Percentiles rank a stretch among this genome's conserved stretches.
Evolutionary conservation across 2,329 filamentous ascomycete species (phyloP).

Genomic region (Fusarium poae): DNA sequence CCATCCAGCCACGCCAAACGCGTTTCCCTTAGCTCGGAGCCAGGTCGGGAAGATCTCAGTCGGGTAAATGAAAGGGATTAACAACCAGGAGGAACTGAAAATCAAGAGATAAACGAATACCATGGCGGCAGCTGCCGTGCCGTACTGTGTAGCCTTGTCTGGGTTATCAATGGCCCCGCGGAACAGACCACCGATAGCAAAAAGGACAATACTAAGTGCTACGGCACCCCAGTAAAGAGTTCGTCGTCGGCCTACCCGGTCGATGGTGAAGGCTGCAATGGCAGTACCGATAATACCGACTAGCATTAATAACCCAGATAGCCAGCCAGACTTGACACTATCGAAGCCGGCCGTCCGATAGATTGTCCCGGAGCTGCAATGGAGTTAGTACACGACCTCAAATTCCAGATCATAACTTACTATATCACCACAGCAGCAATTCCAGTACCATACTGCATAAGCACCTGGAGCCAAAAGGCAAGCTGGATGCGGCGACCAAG

Average conservation of each 20-base stretch:
- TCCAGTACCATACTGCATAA: slow-evolving; percentile 52
- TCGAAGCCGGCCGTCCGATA: slow-evolving; percentile 16
- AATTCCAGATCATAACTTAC: not conserved
- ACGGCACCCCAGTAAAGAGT: slow-evolving; percentile 54
- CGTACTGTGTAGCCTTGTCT: slow-evolving; percentile 43
- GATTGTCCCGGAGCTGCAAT: slow-evolving; percentile 11
- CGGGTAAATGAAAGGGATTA: slow-evolving; percentile 50
- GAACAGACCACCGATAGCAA: slow-evolving; percentile 48
- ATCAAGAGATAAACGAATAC: slow-evolving; percentile 51
- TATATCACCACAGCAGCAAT: slow-evolving; percentile 31
- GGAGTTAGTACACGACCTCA: not conserved
- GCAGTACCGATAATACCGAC: slow-evolving; percentile 64
- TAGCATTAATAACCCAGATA: slow-evolving; percentile 63
- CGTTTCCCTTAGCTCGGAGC: slow-evolving; percentile 49
- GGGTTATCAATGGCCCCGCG: slow-evolving; percentile 35
- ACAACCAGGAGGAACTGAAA: slow-evolving; percentile 51
- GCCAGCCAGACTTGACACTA: slow-evolving; percentile 44
- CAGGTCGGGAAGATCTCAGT: slow-evolving; percentile 51
- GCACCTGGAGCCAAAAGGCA: slow-evolving; percentile 55
- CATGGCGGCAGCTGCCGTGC: slow-evolving; percentile 50
- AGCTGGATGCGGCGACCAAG: slow-evolving; percentile 57
- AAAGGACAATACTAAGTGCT: slow-evolving; percentile 49
- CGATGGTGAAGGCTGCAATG: slow-evolving; percentile 60
- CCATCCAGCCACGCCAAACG: slow-evolving; percentile 48
- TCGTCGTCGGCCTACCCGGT: slow-evolving; percentile 53